Conservation (phyloP, 192 early-diverging fungal genomes). For the Entomortierella beljakovae region DNA sequence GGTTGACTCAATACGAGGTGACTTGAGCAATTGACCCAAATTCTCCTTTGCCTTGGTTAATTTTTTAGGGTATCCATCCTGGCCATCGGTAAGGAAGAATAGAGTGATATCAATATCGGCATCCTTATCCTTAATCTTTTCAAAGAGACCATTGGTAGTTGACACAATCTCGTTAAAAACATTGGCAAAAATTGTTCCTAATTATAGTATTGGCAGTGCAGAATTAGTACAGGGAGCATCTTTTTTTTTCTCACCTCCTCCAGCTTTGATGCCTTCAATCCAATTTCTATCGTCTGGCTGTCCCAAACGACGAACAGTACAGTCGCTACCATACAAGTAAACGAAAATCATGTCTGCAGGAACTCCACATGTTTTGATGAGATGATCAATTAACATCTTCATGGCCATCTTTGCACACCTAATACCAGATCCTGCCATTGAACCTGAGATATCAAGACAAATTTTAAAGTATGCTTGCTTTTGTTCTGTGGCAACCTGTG, state of each 20-base stretch:
- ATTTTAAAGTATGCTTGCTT: conserved; percentile 49
- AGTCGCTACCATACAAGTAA: conserved; percentile 30
- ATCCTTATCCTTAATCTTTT: neutral
- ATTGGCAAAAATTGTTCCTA: conserved; percentile 49
- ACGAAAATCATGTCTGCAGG: conserved; percentile 31
- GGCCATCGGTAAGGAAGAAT: conserved; percentile 59
- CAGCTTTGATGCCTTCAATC: conserved; percentile 21
- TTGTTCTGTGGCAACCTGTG: neutral
- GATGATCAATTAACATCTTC: conserved; percentile 27
- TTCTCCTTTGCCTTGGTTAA: neutral
- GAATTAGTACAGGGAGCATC: neutral
- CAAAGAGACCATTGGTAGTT: neutral
- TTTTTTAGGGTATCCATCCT: neutral
- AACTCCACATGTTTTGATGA: conserved; percentile 22
- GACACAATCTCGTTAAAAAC: conserved; percentile 37
- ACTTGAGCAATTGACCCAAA: conserved; percentile 14
- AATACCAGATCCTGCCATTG: conserved; percentile 54
- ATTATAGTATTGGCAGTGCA: neutral
- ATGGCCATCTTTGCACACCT: conserved; percentile 51
- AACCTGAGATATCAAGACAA: conserved; percentile 52
- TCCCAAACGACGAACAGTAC: conserved; percentile 38
- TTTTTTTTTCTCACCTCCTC: conserved; percentile 44
- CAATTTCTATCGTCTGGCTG: conserved; percentile 16
- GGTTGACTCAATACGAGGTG: conserved; percentile 20
- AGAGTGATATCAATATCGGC: conserved; percentile 35